Base-by-base conservation (phyloP, 805 yeast species). In the Naumovozyma baii region DNA sequence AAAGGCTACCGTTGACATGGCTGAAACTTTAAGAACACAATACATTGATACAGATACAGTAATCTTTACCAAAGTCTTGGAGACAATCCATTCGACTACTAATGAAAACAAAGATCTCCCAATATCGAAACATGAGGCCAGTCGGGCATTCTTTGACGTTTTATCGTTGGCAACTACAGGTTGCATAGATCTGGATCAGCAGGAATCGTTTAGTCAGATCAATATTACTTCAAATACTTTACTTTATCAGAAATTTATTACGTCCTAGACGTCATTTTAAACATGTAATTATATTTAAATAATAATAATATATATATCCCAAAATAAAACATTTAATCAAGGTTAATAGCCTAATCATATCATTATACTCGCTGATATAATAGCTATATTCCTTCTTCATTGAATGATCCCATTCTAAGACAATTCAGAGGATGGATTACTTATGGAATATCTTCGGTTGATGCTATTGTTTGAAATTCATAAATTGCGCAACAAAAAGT, bases 131-230 rank as follows among this genome's bases (percentile, higher is more conserved):
- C 40, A 37, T 13, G 57, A 52, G 33, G 64, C 59, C 2, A 50
- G 60, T 39, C 48, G 43, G 31, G 46, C 83, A 39, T 87, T 87
- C 61, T 87, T 86, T 52, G 94, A 87, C 56, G 58, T 87, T 55
- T 67, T 87, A 49, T 90, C 86, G 3, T 67, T 87, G 41, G 94
- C 94, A 2, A 80, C 92, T 4, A 69, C 76, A 34, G 87, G 81
- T 49, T 79, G 90, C 39, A 64, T 87, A 34, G 64, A 66, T 13
- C 59, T 86, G 32, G 61, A 73, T 29, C 95, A 85, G 62, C 67
- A 69, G 5, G 65, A 64, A 31, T 50, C 80, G 16, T 84, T 78
- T 47, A 80, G 79, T 3, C 74, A 72, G 30, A 78, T 85, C 41
- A 49, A 46, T n/a, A 68, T 83, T 29, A 55, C 60, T 16, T 63